phyloP scores from a whole-genome alignment of 768 basidiomycete genomes.

The Filobasidium floriforme region DNA sequence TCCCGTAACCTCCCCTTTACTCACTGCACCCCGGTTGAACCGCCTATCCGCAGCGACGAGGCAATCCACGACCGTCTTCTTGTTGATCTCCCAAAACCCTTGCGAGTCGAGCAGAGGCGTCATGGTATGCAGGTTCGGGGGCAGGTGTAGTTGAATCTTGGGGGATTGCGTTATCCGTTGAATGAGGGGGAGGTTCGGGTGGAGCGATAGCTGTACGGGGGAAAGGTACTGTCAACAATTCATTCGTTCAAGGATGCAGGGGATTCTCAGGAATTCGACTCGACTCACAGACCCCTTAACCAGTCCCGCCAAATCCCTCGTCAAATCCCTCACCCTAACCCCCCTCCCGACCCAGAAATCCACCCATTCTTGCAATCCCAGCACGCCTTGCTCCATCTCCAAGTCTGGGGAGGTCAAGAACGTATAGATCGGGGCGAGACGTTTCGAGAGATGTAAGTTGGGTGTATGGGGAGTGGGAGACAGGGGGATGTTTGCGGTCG shows the following conservation, averaged over 20 bases:
- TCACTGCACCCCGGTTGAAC: neutral
- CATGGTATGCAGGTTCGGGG: neutral
- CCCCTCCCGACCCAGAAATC: neutral
- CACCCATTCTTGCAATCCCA: slow-evolving; percentile 3
- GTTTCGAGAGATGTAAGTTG: neutral
- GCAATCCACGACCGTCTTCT: slow-evolving; percentile 5
- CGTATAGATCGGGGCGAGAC: neutral
- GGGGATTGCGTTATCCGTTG: neutral
- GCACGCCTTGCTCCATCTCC: neutral
- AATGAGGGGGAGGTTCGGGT: neutral
- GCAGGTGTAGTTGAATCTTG: neutral
- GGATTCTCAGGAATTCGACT: too few species aligned
- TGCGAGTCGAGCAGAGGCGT: neutral
- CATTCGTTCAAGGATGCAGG: too few species aligned
- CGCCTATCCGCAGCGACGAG: neutral
- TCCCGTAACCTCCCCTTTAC: too few species aligned
- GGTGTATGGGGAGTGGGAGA: neutral
- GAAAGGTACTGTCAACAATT: neutral
- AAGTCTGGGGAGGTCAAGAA: neutral
- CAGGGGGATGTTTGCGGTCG: neutral
- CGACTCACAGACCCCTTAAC: neutral
- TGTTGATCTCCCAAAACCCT: slow-evolving; percentile 7
- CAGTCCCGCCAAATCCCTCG: neutral
- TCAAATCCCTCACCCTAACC: slow-evolving; percentile 7
- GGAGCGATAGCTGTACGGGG: neutral